Evolutionary conservation across 306 rosid species (phyloP).

Genomic region (Rosa chinensis): DNA sequence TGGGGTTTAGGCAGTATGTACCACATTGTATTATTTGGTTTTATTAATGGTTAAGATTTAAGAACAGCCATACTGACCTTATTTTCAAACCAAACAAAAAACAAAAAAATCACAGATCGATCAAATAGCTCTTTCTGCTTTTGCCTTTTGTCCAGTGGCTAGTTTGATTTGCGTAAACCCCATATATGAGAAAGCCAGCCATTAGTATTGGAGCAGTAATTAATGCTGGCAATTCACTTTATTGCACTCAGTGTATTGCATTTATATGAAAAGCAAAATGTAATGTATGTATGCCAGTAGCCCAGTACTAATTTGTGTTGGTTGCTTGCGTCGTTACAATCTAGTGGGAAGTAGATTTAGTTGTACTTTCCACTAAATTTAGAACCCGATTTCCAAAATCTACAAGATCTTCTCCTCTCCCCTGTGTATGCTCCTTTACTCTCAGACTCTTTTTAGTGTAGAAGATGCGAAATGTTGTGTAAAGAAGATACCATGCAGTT

Average conservation of each 20-base stretch:
- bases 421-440: not conserved
- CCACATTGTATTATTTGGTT: too few relatives aligned
- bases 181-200: not conserved
- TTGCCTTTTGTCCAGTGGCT: not conserved
- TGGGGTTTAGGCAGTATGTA: too few relatives aligned
- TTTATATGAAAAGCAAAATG: not conserved
- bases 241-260: not conserved
- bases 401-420: not conserved
- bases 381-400: slow-evolving; percentile 32
- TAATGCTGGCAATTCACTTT: not conserved
- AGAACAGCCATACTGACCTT: too few relatives aligned
- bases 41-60: too few relatives aligned
- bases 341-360: slow-evolving; percentile 12
- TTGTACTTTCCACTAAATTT: slow-evolving; percentile 23
- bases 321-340: slow-evolving; percentile 7
- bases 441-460: not conserved
- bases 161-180: not conserved
- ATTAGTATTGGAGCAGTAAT: too few relatives aligned
- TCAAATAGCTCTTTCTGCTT: not conserved
- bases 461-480: slow-evolving; percentile 30
- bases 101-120: not conserved
- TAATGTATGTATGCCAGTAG: not conserved
- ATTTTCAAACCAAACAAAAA: too few relatives aligned
- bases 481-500: slow-evolving; percentile 28
- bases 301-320: not conserved